A percentile compares a stretch with the other conserved stretches of the same genome.
phyloP scores from a whole-genome alignment of 139 green algal genomes.

The Chlorella vulgaris region DNA sequence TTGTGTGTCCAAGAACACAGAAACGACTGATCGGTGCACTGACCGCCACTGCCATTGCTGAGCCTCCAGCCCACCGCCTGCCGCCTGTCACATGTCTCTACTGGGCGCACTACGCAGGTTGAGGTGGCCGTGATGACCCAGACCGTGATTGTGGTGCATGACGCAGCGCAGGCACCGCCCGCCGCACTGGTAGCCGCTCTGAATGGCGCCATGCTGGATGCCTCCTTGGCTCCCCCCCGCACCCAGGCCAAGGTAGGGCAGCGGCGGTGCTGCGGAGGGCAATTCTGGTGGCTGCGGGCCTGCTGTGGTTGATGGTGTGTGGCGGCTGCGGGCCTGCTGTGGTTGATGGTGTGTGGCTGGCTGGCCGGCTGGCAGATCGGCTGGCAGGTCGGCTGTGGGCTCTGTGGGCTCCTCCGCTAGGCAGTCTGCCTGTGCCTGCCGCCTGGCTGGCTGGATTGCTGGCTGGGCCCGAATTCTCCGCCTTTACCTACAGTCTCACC shows the following conservation, averaged over 20 bases:
- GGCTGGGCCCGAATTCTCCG: too few relatives aligned
- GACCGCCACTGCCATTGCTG: background rate
- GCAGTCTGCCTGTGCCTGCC: too few relatives aligned
- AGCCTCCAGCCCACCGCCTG: background rate
- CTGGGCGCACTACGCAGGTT: slow-evolving; percentile 37
- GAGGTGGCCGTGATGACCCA: slow-evolving; percentile 67
- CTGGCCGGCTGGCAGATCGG: too few relatives aligned
- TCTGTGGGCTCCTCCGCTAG: too few relatives aligned
- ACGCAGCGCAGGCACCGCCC: slow-evolving; percentile 32
- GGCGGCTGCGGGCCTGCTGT: background rate
- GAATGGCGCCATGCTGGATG: slow-evolving; percentile 68
- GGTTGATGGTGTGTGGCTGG: too few relatives aligned
- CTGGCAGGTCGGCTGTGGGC: too few relatives aligned
- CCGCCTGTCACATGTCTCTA: background rate
- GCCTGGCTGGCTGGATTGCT: too few relatives aligned
- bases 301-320: background rate
- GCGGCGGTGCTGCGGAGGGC: background rate
- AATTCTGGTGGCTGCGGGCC: background rate
- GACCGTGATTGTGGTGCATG: slow-evolving; percentile 66
- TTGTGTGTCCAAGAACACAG: too few relatives aligned
- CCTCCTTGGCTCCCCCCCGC: slow-evolving; percentile 42
- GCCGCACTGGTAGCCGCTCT: slow-evolving; percentile 66
- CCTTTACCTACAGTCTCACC: too few relatives aligned
- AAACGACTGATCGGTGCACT: too few relatives aligned
- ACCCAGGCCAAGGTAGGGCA: slow-evolving; percentile 6